phyloP scores from a whole-genome alignment of 2,329 filamentous ascomycete genomes.

The Beauveria brongniartii region DNA sequence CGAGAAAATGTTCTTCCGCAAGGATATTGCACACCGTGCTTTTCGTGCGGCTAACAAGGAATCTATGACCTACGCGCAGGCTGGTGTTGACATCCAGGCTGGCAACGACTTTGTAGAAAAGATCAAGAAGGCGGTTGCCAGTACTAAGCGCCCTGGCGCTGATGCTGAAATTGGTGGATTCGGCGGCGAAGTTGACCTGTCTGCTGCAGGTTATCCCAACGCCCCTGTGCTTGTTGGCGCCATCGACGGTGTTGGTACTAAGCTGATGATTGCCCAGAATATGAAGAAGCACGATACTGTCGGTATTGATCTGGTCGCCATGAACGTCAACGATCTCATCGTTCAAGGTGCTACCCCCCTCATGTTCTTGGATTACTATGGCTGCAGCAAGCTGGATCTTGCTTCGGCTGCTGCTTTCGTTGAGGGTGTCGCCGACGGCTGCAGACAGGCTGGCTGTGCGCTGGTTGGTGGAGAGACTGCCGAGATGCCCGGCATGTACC shows the following conservation, averaged over 20 bases:
- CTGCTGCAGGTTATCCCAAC: constrained; percentile 62
- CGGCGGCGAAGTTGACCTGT: constrained; percentile 58
- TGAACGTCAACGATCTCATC: constrained; percentile 98
- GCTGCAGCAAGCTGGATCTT: constrained; percentile 79
- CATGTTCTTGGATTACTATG: constrained; percentile 97
- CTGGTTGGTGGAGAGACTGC: constrained; percentile 96
- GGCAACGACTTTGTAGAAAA: constrained; percentile 87
- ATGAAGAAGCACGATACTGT: constrained; percentile 90
- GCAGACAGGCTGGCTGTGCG: constrained; percentile 75
- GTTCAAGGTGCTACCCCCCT: constrained; percentile 92
- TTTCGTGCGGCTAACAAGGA: constrained; percentile 42
- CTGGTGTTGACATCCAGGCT: constrained; percentile 89
- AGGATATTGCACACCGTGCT: constrained; percentile 79
- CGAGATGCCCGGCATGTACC: constrained; percentile 96
- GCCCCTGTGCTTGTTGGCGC: constrained; percentile 83
- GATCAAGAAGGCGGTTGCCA: constrained; percentile 84
- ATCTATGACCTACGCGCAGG: constrained; percentile 80
- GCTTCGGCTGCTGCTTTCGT: constrained; percentile 77
- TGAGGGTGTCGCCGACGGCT: constrained; percentile 81
- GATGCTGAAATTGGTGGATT: constrained; percentile 95
- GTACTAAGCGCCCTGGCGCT: constrained; percentile 76
- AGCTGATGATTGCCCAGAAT: constrained; percentile 89
- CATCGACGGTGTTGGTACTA: constrained; percentile 94
- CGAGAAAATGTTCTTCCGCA: constrained; percentile 83
- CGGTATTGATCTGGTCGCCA: constrained; percentile 92